phyloP scores from a whole-genome alignment of 306 rosid genomes.

The Vicia villosa region DNA sequence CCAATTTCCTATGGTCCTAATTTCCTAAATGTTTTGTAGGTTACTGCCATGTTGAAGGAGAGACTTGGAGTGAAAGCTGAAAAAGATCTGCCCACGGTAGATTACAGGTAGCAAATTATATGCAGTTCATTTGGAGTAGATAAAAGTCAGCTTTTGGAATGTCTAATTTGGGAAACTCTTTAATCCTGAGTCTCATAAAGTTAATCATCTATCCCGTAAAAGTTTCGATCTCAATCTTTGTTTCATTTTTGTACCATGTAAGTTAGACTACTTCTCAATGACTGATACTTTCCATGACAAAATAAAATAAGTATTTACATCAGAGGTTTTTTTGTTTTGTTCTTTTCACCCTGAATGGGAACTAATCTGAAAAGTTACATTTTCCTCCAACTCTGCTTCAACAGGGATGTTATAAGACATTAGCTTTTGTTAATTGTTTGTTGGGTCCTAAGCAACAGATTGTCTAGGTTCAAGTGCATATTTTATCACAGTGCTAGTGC shows the following conservation, averaged over 20 bases:
- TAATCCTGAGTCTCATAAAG: not conserved
- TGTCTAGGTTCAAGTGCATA: constrained; percentile 25
- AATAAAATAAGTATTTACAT: constrained; percentile 23
- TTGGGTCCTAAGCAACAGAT: not conserved
- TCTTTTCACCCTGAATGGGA: constrained; percentile 5
- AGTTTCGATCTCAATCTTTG: constrained; percentile 8
- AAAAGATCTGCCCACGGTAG: constrained; percentile 63
- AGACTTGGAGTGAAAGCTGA: constrained; percentile 69
- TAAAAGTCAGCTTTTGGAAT: constrained; percentile 30
- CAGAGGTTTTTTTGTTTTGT: constrained; percentile 1
- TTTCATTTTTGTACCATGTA: not conserved
- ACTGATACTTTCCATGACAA: constrained; percentile 17
- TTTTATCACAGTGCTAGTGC: not conserved
- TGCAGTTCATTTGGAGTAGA: constrained; percentile 16
- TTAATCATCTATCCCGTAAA: not conserved
- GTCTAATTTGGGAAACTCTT: constrained; percentile 18
- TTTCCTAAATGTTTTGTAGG: constrained; percentile 55
- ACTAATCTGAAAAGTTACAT: constrained; percentile 10
- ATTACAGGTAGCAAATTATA: constrained; percentile 67
- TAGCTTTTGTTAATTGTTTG: not conserved
- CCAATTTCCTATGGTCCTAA: no score
- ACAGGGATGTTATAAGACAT: constrained; percentile 13
- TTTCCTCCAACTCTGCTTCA: constrained; percentile 23
- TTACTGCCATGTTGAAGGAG: constrained; percentile 68
- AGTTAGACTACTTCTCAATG: constrained; percentile 10